Base-by-base conservation (phyloP, 2,329 filamentous ascomycete genomes). In the Beauveria australis region DNA sequence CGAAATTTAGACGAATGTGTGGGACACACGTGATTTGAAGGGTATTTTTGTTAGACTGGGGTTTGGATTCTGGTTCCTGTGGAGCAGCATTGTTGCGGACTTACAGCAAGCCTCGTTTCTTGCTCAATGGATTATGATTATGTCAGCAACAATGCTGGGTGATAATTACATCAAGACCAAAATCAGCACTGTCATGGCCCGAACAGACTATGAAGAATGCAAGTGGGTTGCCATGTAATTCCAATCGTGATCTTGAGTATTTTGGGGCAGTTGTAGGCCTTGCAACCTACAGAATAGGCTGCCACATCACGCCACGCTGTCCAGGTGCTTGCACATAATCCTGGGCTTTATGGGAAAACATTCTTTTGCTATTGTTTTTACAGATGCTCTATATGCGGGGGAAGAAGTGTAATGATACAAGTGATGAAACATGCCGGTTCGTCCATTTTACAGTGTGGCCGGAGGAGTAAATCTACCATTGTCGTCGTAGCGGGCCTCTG, bases 401-500 rank as follows among this genome's bases (percentile, higher is more conserved):
- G 30, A 53, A 22, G 16, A 28, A 57, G n/a, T 4, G 12, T 60
- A 41, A 16, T 60, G 30, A 41, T 60, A 60, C 58, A 60, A 28
- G 10, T 48, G 3, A 48, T 10, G 14, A 9, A 26, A 6, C 28
- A 30, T 28, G 19, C 18, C 6, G 37, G 14, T 28, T 59, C 48
- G 8, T 10, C 9, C 41, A 41, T 26, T 47, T 43, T 66, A 73
- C 62, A 62, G 44, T 10, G 68, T 61, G 37, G 68, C 69, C 9
- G 76, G 76, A 9, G 75, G 68, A 63, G 73, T 74, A 66, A 78
- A 78, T 40, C 70, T 70, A 60, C 76, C 76, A 57, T 78, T 78
- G 64, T 78, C 74, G 59, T 78, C 76, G 59, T 78, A 78, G 65
- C 75, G 74, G 52, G 76, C 76, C 67, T 78, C 76, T 78, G 63